Evolutionary conservation across 1,139 yeast species (phyloP), one percentile per base, ranked within the genome.

Genomic region (Blastobotrys niveus): DNA sequence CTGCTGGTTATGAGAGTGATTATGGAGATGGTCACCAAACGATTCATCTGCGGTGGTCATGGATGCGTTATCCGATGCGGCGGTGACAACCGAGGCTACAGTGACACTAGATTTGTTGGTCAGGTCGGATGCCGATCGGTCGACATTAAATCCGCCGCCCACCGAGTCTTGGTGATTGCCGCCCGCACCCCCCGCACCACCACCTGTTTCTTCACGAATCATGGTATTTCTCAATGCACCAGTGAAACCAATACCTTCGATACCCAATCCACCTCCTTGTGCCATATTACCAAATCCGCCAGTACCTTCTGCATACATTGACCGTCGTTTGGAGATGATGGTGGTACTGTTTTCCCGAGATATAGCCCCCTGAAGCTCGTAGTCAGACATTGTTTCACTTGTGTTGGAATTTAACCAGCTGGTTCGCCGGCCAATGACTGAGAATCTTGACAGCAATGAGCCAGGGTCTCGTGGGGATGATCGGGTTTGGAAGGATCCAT

Each of bases 151-250:
- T 12, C 19, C 30, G 17, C 27, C 27, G n/a, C n/a, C n/a, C n/a
- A n/a, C n/a, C n/a, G n/a, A n/a, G n/a, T n/a, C n/a, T n/a, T 29
- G 18, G 17, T 34, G 25, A 10, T 17, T 31, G 15, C 25, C 32
- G 9, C 15, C 40, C n/a, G n/a, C n/a, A 3, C 26, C 43, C 31
- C 47, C 48, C n/a, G n/a, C n/a, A n/a, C n/a, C n/a, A n/a, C n/a
- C n/a, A 18, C 22, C 30, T n/a, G 51, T 46, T 37, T 60, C 63
- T 41, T 62, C 65, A 1, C 58, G 54, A 31, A 59, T 59, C 26
- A 61, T 54, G 4, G 60, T 49, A 24, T 54, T 57, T 47, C 61
- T 47, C 18, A 63, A 46, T 5, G 63, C 63, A 3, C 63, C 61
- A 2, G 64, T 57, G 37, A 63, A 61, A 6, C 67, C 67, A 33